These are phyloP conservation scores for Zygosaccharomyces siamensis DNA, from an alignment of 805 yeast species.

Conservation along the genomic window DNA sequence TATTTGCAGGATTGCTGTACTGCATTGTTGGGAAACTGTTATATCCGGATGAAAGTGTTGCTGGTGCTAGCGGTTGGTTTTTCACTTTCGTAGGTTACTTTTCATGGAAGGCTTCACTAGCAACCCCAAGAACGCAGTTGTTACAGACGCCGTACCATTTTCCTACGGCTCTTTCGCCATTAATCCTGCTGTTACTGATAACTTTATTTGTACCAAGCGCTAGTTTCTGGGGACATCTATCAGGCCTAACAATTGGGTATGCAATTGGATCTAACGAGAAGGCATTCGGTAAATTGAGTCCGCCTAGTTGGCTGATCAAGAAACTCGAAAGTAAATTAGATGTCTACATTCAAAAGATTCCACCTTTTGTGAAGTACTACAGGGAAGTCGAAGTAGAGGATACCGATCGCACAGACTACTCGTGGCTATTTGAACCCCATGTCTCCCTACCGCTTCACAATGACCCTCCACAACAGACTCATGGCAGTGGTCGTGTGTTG, in stretches of 20 bases:
- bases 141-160: slow-evolving; percentile 40
- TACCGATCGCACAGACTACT: slow-evolving; percentile 19
- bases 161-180: slow-evolving; percentile 60
- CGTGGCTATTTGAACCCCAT: slow-evolving; percentile 24
- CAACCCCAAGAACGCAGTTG: slow-evolving; percentile 40
- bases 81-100: slow-evolving; percentile 62
- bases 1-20: slow-evolving; percentile 60
- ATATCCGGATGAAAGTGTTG: slow-evolving; percentile 48
- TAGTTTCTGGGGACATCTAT: slow-evolving; percentile 68
- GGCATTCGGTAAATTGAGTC: slow-evolving; percentile 51
- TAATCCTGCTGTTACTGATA: slow-evolving; percentile 45
- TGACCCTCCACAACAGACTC: slow-evolving; percentile 6
- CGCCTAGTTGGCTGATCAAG: slow-evolving; percentile 59
- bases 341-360: slow-evolving; percentile 48
- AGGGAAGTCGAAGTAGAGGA: slow-evolving; percentile 49
- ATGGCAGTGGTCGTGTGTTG: slow-evolving; percentile 19
- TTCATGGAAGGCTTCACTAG: slow-evolving; percentile 44
- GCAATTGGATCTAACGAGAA: slow-evolving; percentile 48
- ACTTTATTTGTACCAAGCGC: slow-evolving; percentile 58
- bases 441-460: slow-evolving; percentile 18
- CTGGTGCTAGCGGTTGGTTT: slow-evolving; percentile 72
- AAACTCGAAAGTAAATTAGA: slow-evolving; percentile 58
- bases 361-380: slow-evolving; percentile 50
- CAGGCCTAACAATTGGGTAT: slow-evolving; percentile 65
- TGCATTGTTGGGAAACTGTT: slow-evolving; percentile 43